Evolutionary conservation across 2,329 filamentous ascomycete genomes (phyloP).

Genomic region (Aureobasidium leucospermi): DNA sequence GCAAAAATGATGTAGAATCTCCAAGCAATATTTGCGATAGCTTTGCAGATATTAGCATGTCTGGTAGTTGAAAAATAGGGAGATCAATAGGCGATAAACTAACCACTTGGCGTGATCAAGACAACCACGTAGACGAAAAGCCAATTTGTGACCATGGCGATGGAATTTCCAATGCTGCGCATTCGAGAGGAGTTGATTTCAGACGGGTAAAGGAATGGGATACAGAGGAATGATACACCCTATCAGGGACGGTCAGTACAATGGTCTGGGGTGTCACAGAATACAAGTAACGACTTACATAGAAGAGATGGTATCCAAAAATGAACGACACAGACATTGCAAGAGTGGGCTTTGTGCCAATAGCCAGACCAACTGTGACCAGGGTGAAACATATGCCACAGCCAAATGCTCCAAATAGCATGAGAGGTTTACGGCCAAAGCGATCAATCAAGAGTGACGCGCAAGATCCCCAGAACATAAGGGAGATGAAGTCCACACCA

Average conservation of each 20-base stretch:
- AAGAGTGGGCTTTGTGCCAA: constrained; percentile 13
- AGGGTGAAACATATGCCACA: constrained; percentile 16
- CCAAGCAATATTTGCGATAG: constrained; percentile 51
- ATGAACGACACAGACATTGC: constrained; percentile 17
- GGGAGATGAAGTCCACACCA: constrained; percentile 15
- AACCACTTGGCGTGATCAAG: constrained; percentile 17
- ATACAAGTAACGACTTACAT: constrained; percentile 12
- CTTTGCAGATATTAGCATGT: background rate
- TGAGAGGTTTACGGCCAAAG: constrained; percentile 16
- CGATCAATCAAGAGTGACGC: constrained; percentile 14
- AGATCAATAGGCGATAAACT: too few species aligned
- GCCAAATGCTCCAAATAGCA: constrained; percentile 16
- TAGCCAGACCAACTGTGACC: constrained; percentile 13
- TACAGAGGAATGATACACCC: constrained; percentile 16
- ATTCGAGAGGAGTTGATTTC: constrained; percentile 17
- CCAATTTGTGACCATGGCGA: constrained; percentile 18
- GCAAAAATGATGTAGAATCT: constrained; percentile 47
- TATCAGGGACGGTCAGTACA: background rate
- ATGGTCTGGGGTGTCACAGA: background rate
- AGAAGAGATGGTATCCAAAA: constrained; percentile 18
- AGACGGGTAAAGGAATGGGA: constrained; percentile 16
- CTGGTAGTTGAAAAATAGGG: too few species aligned
- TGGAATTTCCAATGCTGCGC: constrained; percentile 15
- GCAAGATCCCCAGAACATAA: constrained; percentile 17
- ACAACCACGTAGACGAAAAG: constrained; percentile 16